Conservation (phyloP, 2,329 filamentous ascomycete species). For the Epichloe gansuensis region DNA sequence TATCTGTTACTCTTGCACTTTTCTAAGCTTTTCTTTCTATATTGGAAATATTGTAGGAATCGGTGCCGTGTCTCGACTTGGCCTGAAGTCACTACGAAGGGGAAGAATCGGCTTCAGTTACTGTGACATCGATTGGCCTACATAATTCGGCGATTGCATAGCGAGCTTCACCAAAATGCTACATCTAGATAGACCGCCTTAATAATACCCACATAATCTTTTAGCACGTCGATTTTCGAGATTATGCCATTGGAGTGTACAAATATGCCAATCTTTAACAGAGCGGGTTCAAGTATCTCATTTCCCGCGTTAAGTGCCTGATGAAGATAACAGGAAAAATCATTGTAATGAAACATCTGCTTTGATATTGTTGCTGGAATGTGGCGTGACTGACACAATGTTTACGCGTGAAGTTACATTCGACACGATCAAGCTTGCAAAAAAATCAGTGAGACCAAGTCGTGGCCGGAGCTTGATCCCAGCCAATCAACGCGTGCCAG, state of each 20-base stretch:
- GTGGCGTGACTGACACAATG: neutral
- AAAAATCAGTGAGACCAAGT: neutral
- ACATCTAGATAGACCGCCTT: slow-evolving; percentile 2
- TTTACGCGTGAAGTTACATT: too few species aligned
- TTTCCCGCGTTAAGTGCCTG: neutral
- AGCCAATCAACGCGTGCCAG: neutral
- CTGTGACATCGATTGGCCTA: neutral
- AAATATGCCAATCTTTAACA: neutral
- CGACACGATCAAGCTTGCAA: too few species aligned
- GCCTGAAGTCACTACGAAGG: neutral
- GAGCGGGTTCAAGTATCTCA: neutral
- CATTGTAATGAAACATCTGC: neutral
- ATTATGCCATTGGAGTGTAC: neutral
- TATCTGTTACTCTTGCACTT: neutral
- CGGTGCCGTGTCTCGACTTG: neutral
- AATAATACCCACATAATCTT: neutral
- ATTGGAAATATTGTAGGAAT: neutral
- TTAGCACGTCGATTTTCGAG: neutral
- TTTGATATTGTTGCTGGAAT: neutral
- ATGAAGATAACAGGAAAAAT: neutral
- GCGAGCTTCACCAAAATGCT: slow-evolving; percentile 4
- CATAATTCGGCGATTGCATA: slow-evolving; percentile 5
- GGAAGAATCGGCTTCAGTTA: neutral
- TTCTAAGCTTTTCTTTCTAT: neutral
- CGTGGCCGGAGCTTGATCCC: neutral